Evolutionary conservation across 108 stramenopile species (phyloP).

Genomic region (Mediolabrus comicus): DNA sequence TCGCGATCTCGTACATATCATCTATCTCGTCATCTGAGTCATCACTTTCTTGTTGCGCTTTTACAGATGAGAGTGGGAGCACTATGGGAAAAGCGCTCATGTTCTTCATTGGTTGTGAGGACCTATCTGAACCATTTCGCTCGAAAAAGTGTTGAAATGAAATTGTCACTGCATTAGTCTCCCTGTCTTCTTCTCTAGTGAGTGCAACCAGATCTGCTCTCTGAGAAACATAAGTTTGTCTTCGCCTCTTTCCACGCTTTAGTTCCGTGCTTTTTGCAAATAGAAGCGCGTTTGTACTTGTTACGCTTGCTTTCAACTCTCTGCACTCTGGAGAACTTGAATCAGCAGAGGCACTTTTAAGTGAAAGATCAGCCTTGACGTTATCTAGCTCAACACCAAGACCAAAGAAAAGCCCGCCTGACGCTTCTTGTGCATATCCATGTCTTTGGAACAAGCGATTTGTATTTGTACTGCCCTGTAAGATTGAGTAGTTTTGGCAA

Average conservation of each 20-base stretch:
- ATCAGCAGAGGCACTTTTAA: slow-evolving; percentile 4
- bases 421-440: slow-evolving; percentile 19
- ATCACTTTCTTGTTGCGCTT: slow-evolving; percentile 74
- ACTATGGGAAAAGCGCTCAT: slow-evolving; percentile 56
- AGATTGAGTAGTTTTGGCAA: slow-evolving; percentile 1
- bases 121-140: not conserved
- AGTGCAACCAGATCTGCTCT: slow-evolving; percentile 28
- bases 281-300: slow-evolving; percentile 14
- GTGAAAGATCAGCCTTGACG: slow-evolving; percentile 19
- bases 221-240: slow-evolving; percentile 18
- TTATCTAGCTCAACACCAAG: slow-evolving; percentile 31
- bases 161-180: slow-evolving; percentile 14
- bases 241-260: slow-evolving; percentile 10
- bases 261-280: slow-evolving; percentile 26
- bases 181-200: slow-evolving; percentile 15
- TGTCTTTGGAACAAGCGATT: slow-evolving; percentile 26
- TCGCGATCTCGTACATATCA: slow-evolving; percentile 8
- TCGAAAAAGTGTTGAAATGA: not conserved
- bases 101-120: slow-evolving; percentile 3
- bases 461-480: not conserved
- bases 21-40: slow-evolving; percentile 54
- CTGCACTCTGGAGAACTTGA: not conserved
- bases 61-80: slow-evolving; percentile 70
- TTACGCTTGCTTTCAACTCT: slow-evolving; percentile 18
- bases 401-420: slow-evolving; percentile 10